These are phyloP conservation scores for Carpinus fangiana DNA, from an alignment of 306 rosid genomes.

Conservation along the genomic window DNA sequence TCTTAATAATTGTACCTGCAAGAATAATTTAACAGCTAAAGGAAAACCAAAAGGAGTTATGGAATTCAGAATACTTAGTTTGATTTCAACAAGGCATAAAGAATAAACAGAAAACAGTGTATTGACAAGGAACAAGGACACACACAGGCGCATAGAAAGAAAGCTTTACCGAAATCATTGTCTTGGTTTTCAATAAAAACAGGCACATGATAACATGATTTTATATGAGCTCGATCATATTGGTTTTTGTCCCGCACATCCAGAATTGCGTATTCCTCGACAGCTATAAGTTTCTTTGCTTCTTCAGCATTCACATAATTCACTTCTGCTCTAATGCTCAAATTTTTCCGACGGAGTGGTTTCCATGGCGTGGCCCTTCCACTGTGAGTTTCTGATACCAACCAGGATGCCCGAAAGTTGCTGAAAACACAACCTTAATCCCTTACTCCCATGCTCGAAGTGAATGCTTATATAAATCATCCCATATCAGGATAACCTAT, in stretches of 20 bases:
- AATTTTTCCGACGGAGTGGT: constrained; percentile 34
- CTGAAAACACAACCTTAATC: constrained; percentile 58
- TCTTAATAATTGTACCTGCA: constrained; percentile 79
- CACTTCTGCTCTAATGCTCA: constrained; percentile 69
- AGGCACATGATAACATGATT: constrained; percentile 81
- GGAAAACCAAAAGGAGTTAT: background rate
- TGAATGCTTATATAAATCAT: constrained; percentile 1
- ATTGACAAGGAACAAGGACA: background rate
- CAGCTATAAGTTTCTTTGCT: constrained; percentile 69
- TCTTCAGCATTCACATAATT: constrained; percentile 69
- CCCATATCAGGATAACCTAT: constrained; percentile 1
- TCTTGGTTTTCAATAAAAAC: constrained; percentile 81
- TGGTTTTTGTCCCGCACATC: constrained; percentile 84
- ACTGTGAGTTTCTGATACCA: constrained; percentile 50
- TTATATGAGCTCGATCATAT: constrained; percentile 77
- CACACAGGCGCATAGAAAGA: background rate
- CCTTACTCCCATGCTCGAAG: constrained; percentile 34
- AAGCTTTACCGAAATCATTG: constrained; percentile 65
- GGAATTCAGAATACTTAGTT: background rate
- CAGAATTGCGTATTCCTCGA: constrained; percentile 63
- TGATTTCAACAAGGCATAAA: background rate
- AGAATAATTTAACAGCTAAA: constrained; percentile 14
- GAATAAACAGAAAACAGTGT: background rate
- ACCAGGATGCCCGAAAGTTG: constrained; percentile 59
- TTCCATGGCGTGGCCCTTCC: constrained; percentile 54